Conservation (phyloP, 202 grass and related monocot genomes). For the Zizania palustris region DNA sequence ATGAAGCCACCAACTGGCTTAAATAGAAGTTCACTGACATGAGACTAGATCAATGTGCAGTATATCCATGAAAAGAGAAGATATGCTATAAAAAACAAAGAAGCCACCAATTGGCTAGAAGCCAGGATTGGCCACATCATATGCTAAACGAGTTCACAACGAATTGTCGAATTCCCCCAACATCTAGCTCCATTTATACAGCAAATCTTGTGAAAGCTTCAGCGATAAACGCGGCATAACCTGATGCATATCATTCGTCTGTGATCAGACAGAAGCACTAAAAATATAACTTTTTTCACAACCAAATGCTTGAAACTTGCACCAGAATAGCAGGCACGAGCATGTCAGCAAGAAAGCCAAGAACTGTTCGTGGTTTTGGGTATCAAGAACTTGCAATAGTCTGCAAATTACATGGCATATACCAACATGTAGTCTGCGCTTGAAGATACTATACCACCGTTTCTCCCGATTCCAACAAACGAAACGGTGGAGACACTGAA, state of each 20-base stretch:
- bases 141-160: conserved; percentile 20
- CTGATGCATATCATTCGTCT: background rate
- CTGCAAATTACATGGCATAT: too few species aligned
- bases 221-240: background rate
- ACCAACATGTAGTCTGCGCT: background rate
- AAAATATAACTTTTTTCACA: background rate
- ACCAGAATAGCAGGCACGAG: background rate
- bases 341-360: background rate
- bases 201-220: background rate
- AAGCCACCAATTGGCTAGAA: background rate
- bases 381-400: background rate
- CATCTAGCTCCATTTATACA: too few species aligned
- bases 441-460: background rate
- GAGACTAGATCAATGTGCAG: conserved; percentile 11
- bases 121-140: conserved; percentile 11
- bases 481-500: background rate
- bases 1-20: background rate
- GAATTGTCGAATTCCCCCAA: background rate
- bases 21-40: background rate
- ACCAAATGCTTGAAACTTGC: background rate
- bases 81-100: background rate
- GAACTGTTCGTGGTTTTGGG: background rate
- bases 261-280: background rate
- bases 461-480: background rate
- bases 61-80: background rate